Evolutionary conservation across 2,329 filamentous ascomycete species (phyloP).

Genomic region (Cryoendolithus antarcticus): DNA sequence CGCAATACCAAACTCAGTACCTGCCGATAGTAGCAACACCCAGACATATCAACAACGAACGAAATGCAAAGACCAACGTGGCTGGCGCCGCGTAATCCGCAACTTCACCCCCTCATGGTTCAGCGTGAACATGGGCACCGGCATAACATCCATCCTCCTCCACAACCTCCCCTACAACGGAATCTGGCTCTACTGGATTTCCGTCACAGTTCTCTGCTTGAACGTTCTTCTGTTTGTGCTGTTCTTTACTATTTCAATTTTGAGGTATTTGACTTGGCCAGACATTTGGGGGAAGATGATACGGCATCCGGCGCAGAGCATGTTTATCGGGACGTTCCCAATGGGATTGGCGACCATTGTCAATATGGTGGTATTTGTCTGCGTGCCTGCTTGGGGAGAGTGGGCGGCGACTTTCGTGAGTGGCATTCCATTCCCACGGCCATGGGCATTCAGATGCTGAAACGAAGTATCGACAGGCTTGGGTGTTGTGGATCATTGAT

Average conservation of each 20-base stretch:
- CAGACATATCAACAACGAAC: too few species aligned
- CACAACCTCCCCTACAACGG: slow-evolving; percentile 50
- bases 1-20: too few species aligned
- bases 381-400: slow-evolving; percentile 18
- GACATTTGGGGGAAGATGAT: slow-evolving; percentile 56
- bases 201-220: slow-evolving; percentile 47
- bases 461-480: too few species aligned
- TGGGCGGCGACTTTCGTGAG: too few species aligned
- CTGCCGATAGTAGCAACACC: too few species aligned
- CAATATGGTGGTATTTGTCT: slow-evolving; percentile 16
- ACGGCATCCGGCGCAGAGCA: slow-evolving; percentile 50
- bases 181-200: slow-evolving; percentile 45
- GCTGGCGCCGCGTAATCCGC: slow-evolving; percentile 16
- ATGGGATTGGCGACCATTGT: slow-evolving; percentile 21
- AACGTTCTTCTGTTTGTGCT: slow-evolving; percentile 46
- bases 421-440: too few species aligned
- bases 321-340: slow-evolving; percentile 46
- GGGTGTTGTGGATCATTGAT: slow-evolving; percentile 15
- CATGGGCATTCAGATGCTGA: too few species aligned
- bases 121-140: slow-evolving; percentile 45
- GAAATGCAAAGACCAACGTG: slow-evolving; percentile 7
- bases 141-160: slow-evolving; percentile 52
- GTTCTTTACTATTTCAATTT: slow-evolving; percentile 41
- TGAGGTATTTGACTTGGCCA: slow-evolving; percentile 54
- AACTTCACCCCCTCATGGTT: slow-evolving; percentile 22